A percentile compares a stretch with the other conserved stretches of the same genome.
phyloP scores from a whole-genome alignment of 1,139 yeast genomes.

The Yamadazyma triangularis region DNA sequence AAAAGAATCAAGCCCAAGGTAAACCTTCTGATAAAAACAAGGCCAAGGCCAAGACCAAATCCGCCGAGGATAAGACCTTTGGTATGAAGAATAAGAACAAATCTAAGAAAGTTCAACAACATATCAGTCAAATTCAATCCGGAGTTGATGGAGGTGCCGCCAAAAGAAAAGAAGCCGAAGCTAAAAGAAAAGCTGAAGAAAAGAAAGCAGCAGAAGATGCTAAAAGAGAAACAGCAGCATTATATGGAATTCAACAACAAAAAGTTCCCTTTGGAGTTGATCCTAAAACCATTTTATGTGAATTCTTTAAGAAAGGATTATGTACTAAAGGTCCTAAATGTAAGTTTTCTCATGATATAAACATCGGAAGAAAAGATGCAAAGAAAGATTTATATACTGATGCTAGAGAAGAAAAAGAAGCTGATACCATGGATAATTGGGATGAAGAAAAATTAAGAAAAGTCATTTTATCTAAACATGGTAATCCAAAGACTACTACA shows the following conservation, averaged over 20 bases:
- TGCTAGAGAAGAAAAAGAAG: constrained; percentile 67
- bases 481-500: constrained; percentile 91
- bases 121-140: constrained; percentile 67
- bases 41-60: constrained; percentile 62
- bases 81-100: constrained; percentile 93
- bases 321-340: constrained; percentile 91
- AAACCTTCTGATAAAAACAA: constrained; percentile 56
- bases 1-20: constrained; percentile 48
- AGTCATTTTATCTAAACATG: constrained; percentile 88
- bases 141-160: constrained; percentile 62
- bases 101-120: constrained; percentile 87
- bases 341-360: constrained; percentile 89
- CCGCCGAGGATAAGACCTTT: constrained; percentile 86
- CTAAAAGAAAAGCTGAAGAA: constrained; percentile 73
- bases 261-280: constrained; percentile 97
- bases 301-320: constrained; percentile 81
- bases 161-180: constrained; percentile 73
- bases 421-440: constrained; percentile 95
- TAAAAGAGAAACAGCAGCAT: constrained; percentile 77
- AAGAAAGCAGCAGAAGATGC: constrained; percentile 90
- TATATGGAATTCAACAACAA: constrained; percentile 71
- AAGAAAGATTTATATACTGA: constrained; percentile 94
- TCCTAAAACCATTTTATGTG: constrained; percentile 91
- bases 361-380: constrained; percentile 79
- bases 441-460: constrained; percentile 90